Evolutionary conservation across 345 rosid genomes (phyloP), one percentile per base, ranked within the genome.

Genomic region (Hibiscus tridactylites): DNA sequence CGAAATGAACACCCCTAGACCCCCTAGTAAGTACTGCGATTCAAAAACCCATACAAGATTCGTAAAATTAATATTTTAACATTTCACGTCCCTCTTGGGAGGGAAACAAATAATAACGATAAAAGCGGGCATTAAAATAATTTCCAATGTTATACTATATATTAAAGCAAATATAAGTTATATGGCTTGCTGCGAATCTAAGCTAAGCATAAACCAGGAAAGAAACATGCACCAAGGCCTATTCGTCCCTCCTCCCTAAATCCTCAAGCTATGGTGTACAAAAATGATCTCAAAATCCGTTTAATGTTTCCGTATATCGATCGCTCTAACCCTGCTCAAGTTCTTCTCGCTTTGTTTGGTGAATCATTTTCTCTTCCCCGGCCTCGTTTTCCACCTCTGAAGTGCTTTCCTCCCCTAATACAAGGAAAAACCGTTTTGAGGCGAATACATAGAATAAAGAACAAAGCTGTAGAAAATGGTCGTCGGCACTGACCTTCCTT

Each of bases 371-470:
- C 91, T 67, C 93, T 83, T 15, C 80, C 73, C 16, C 91, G 88
- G 46, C 75, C 63, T 13, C 85, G 89, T 61, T 86, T 92, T 53
- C 99, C 91, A 12, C 98, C 95, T 73, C 80, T 80, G n/a, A 58
- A 57, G 69, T 78, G 39, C 79, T 63, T 92, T 74, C 92, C 97
- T 82, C 96, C 96, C 81, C 97, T 90, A 84, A 59, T 44, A 76
- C 64, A 6, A 39, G 63, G 42, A 9, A 10, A 6, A n/a, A 37
- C 0, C 19, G 4, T 44, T 65, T 10, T 5, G 17, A 24, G 19
- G 47, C 2, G 24, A 29, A 21, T 15, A 70, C 8, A 58, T 59
- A 50, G 35, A 12, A 16, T 29, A 8, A 53, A 8, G 28, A 28
- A 17, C 53, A 46, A 65, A 65, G 37, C 35, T 1, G 35, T 24